Base-by-base conservation (phyloP, 345 rosid genomes). In the Carallia brachiata region DNA sequence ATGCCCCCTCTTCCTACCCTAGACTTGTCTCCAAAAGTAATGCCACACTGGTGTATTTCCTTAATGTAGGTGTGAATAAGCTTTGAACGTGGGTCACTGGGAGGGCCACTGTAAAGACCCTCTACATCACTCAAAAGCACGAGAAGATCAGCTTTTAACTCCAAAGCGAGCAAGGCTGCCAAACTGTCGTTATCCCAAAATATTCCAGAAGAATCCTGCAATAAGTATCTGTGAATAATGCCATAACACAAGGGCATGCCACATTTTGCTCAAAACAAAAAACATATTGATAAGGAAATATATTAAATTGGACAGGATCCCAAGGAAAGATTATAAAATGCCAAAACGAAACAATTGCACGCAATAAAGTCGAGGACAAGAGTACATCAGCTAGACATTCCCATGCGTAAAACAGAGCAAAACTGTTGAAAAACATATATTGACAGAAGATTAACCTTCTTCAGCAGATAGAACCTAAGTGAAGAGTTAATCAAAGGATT, bases 121-220 rank as follows among this genome's bases (percentile, higher is more conserved):
- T 84, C 93, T 1, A 93, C 98, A 73, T 90, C 96, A 80, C 97
- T 93, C 77, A 90, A 81, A 57, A 93, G 83, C 70, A 93, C 78
- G 70, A 87, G 86, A 77, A 93, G 93, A 84, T 93, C 92, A 27
- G 97, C 96, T 58, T 89, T 83, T 66, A 93, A 79, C 68, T 90
- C 96, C 81, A 88, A 58, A 19, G 96, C 96, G 68, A 89, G 75
- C 40, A 93, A 79, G 73, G 93, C 92, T 52, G 97, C 93, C 73
- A 92, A 87, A 80, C 98, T 92, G 75, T 92, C 98, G 71, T 92
- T 92, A 67, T 93, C 98, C 97, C 96, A 93, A 67, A 93, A 90
- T 71, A 93, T 93, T 61, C 98, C 97, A 73, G 89, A 87, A 19
- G 92, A 87, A 79, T 92, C 98, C 96, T 88, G 93, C 75, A 78